Conservation (phyloP, 805 yeast species). For the Ogataea naganishii region DNA sequence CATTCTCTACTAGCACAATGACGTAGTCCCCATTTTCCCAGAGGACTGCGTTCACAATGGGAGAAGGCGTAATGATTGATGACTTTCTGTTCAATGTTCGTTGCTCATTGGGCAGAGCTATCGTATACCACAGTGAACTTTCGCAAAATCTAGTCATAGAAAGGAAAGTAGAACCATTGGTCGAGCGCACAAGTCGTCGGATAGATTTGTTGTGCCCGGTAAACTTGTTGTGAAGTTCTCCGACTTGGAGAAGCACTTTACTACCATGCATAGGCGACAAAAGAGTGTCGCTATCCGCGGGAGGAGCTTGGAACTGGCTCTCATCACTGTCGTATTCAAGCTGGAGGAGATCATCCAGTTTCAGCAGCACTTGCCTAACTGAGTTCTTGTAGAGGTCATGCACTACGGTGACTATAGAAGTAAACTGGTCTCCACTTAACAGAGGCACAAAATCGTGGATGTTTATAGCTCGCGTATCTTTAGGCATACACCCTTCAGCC, state of each 20-base stretch:
- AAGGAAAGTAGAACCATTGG: slow-evolving; percentile 52
- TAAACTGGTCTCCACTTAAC: too few species aligned
- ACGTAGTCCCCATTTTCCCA: slow-evolving; percentile 38
- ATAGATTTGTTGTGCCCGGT: slow-evolving; percentile 88
- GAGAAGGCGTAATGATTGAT: slow-evolving; percentile 31
- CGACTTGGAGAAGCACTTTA: slow-evolving; percentile 9
- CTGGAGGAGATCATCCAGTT: slow-evolving; percentile 20
- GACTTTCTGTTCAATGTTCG: slow-evolving; percentile 28
- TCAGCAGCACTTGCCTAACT: slow-evolving; percentile 24
- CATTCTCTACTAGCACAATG: slow-evolving; percentile 32
- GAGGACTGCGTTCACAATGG: slow-evolving; percentile 39
- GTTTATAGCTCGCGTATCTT: slow-evolving; percentile 13
- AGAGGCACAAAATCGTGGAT: slow-evolving; percentile 20
- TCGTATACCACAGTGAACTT: slow-evolving; percentile 52
- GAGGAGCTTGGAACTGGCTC: too few species aligned
- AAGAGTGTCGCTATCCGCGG: too few species aligned
- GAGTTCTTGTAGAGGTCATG: slow-evolving; percentile 34
- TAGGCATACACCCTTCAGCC: slow-evolving; percentile 22
- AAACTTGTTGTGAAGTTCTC: slow-evolving; percentile 41
- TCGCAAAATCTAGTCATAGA: slow-evolving; percentile 57
- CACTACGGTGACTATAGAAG: too few species aligned
- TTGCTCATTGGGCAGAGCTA: slow-evolving; percentile 15
- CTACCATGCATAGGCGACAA: too few species aligned
- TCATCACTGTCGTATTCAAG: too few species aligned
- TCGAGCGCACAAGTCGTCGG: slow-evolving; percentile 53